Evolutionary conservation across 208 protist species (phyloP).

Genomic region (Borovskyia barvae): DNA sequence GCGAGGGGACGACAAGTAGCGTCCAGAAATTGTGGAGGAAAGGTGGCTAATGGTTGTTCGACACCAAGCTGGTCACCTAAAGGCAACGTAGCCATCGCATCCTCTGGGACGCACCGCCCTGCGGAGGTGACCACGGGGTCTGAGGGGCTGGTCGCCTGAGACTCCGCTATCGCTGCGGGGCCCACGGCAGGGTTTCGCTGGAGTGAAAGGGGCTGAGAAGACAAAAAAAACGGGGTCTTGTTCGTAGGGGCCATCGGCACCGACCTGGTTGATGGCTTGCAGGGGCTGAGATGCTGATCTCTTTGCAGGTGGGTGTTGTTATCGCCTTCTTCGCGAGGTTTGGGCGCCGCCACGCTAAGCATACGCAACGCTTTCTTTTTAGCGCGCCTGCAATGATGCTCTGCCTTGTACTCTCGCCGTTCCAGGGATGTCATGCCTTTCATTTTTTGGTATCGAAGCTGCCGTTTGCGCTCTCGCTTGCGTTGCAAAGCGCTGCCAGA

Average conservation of each 20-base stretch:
- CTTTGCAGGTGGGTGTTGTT: neutral
- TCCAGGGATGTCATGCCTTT: slow-evolving; percentile 19
- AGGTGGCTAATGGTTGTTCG: no score
- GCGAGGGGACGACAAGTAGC: no score
- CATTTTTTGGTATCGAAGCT: slow-evolving; percentile 22
- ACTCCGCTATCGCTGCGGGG: no score
- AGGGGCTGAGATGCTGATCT: neutral
- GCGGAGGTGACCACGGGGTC: no score
- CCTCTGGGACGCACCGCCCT: no score
- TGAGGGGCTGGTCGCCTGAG: no score
- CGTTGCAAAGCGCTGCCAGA: slow-evolving; percentile 25
- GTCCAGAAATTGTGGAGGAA: no score
- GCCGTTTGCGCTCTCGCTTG: slow-evolving; percentile 22
- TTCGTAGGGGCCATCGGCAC: neutral
- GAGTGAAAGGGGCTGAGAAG: no score
- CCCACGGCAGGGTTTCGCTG: no score
- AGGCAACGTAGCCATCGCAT: no score
- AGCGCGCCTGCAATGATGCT: slow-evolving; percentile 20
- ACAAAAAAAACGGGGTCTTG: no score
- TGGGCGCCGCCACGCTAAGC: neutral
- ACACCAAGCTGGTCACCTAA: no score
- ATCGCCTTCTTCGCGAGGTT: neutral
- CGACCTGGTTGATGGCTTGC: neutral
- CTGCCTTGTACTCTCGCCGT: slow-evolving; percentile 20
- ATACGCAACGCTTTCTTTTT: slow-evolving; percentile 18